phyloP scores from a whole-genome alignment of 108 stramenopile genomes.

The Chaetoceros muelleri region DNA sequence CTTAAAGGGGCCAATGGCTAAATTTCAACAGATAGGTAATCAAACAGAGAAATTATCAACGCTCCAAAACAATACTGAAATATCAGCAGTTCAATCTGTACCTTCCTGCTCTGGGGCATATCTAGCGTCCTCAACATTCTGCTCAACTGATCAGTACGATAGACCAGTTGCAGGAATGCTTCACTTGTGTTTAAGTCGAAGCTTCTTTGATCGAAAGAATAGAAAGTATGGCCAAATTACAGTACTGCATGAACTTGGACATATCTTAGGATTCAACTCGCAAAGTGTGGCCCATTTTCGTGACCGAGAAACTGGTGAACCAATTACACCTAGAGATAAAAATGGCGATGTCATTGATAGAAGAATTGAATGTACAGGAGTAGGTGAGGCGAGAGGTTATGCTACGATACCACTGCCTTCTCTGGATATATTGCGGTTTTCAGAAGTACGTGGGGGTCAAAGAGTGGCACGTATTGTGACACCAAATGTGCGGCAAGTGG shows the following conservation, averaged over 20 bases:
- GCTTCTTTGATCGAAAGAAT: slow-evolving; percentile 33
- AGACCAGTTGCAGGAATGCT: slow-evolving; percentile 66
- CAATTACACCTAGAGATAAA: slow-evolving; percentile 45
- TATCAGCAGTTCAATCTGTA: too few species aligned
- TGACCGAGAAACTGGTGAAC: slow-evolving; percentile 47
- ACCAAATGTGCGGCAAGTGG: slow-evolving; percentile 60
- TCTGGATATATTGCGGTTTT: slow-evolving; percentile 44
- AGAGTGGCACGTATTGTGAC: slow-evolving; percentile 67
- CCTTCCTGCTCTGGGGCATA: slow-evolving; percentile 45
- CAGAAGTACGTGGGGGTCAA: slow-evolving; percentile 53
- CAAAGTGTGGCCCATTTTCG: slow-evolving; percentile 72
- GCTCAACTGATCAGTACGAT: slow-evolving; percentile 76
- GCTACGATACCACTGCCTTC: slow-evolving; percentile 59
- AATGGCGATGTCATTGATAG: slow-evolving; percentile 9
- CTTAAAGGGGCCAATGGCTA: neutral
- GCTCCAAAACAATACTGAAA: too few species aligned
- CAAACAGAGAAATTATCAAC: too few species aligned
- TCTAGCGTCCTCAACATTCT: slow-evolving; percentile 64
- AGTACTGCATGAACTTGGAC: slow-evolving; percentile 72
- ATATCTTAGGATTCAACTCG: slow-evolving; percentile 70
- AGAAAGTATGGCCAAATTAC: slow-evolving; percentile 45
- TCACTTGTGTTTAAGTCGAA: slow-evolving; percentile 62
- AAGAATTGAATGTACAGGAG: slow-evolving; percentile 34
- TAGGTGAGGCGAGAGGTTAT: slow-evolving; percentile 9
- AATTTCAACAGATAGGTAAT: too few species aligned